phyloP scores from a whole-genome alignment of 2,329 filamentous ascomycete genomes.

The Talaromyces marneffei region DNA sequence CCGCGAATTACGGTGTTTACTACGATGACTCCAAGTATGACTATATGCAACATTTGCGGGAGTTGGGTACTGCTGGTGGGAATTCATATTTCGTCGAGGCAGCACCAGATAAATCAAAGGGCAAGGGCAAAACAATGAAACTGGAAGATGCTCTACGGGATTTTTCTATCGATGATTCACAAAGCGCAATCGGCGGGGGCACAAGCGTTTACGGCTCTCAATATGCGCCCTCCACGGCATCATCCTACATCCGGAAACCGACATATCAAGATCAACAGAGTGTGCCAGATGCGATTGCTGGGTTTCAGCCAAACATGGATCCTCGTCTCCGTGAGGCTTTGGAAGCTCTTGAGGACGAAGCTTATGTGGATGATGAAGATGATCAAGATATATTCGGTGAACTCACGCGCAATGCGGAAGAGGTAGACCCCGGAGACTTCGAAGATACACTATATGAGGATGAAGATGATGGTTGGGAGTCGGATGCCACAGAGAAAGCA shows the following conservation, averaged over 20 bases:
- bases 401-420: conserved; percentile 59
- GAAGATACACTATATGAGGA: conserved; percentile 56
- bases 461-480: conserved; percentile 87
- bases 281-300: conserved; percentile 81
- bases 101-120: conserved; percentile 55
- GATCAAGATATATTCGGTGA: conserved; percentile 78
- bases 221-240: conserved; percentile 47
- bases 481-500: conserved; percentile 81
- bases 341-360: conserved; percentile 91
- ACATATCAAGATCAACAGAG: conserved; percentile 93
- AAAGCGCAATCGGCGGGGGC: conserved; percentile 21
- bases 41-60: conserved; percentile 98
- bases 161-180: conserved; percentile 41
- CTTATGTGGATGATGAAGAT: conserved; percentile 74
- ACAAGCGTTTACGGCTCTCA: conserved; percentile 38
- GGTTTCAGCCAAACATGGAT: conserved; percentile 98
- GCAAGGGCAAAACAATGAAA: conserved; percentile 67
- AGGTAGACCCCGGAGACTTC: conserved; percentile 75
- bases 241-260: conserved; percentile 67
- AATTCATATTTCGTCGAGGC: conserved; percentile 79
- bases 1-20: conserved; percentile 87
- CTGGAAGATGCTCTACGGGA: conserved; percentile 76
- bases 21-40: conserved; percentile 95
- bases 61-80: conserved; percentile 64
- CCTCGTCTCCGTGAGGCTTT: conserved; percentile 82